Base-by-base conservation (phyloP, 2,329 filamentous ascomycete species). In the Pyrenophora seminiperda region DNA sequence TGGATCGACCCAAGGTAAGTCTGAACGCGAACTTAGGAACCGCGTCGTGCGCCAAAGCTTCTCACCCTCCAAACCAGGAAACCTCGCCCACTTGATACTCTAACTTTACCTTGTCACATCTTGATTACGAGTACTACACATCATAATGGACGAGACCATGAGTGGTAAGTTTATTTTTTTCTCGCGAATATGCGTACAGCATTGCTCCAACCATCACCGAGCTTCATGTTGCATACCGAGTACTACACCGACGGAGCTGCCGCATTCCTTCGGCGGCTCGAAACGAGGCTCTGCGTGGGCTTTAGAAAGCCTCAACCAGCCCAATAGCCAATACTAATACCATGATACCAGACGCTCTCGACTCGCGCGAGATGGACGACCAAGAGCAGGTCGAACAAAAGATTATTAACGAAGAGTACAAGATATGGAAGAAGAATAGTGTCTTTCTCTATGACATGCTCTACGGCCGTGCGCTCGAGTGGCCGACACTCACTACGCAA, bases 341-440 rank as follows among this genome's bases (percentile, higher is more conserved):
- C 15, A 42, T 10, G 33, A 6, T 32, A 57, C 57, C 50, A 79
- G 80, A 77, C 63, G 74, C 75, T 56, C 44, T 66, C 61, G 66
- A 70, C 41, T 54, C 58, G 32, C 63, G 61, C 47, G 72, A 81
- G 38, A 81, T 85, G 54, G 87, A 91, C 50, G 88, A 90, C 44
- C 86, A 89, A 51, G 81, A 87, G 71, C 81, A 89, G 69, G 77
- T 84, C 61, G 86, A 90, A 69, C 88, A 95, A 75, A 91, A 95
- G 76, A 81, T 96, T 54, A 91, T 97, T 76, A 97, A 97, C 65
- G 94, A 99, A 79, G 94, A 99, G 74, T 99, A 99, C 83, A 99
- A 99, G 75, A 97, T 93, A 61, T 99, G 94, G 94, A 99, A 99
- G 82, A 99, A 99, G 81, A 99, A 99, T 76, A 91, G 90, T 59